These are phyloP conservation scores for Kluyveromyces siamensis DNA, from an alignment of 805 yeast genomes.

Conservation along the genomic window DNA sequence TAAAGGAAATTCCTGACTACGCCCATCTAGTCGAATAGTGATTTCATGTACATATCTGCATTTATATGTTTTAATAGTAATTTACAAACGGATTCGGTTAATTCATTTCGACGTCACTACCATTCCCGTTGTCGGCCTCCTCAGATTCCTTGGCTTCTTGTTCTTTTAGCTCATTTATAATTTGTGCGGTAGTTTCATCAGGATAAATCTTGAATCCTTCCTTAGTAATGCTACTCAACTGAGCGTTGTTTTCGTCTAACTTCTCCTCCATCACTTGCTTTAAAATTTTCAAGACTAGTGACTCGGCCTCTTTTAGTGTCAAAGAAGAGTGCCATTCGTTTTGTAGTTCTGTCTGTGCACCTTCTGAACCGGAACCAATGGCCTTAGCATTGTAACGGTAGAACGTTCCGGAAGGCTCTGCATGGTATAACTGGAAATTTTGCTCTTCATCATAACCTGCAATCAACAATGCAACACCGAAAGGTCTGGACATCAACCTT, in stretches of 20 bases:
- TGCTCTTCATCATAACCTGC: constrained; percentile 91
- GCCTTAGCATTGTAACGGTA: constrained; percentile 98
- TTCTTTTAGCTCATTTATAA: constrained; percentile 69
- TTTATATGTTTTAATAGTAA: constrained; percentile 1
- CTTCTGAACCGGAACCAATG: constrained; percentile 97
- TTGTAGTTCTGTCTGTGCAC: constrained; percentile 96
- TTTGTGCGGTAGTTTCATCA: constrained; percentile 73
- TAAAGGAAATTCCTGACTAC: constrained; percentile 89
- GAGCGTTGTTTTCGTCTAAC: constrained; percentile 89
- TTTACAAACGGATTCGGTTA: background rate
- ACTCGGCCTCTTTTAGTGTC: constrained; percentile 87
- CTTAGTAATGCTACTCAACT: constrained; percentile 84
- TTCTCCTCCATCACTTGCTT: constrained; percentile 99
- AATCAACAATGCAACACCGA: constrained; percentile 93
- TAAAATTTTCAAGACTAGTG: constrained; percentile 75
- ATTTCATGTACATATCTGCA: constrained; percentile 1
- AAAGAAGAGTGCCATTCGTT: constrained; percentile 92
- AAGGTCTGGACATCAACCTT: constrained; percentile 89
- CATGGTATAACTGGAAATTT: constrained; percentile 94
- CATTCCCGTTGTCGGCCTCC: constrained; percentile 3
- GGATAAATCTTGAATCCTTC: constrained; percentile 82
- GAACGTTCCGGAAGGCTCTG: constrained; percentile 99
- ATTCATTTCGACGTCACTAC: constrained; percentile 26
- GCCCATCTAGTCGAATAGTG: constrained; percentile 61
- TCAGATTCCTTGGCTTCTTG: constrained; percentile 41